Percentiles rank a stretch among this genome's conserved stretches.
These are phyloP conservation scores for Draba incana DNA, from an alignment of 345 rosid species.

Conservation along the genomic window DNA sequence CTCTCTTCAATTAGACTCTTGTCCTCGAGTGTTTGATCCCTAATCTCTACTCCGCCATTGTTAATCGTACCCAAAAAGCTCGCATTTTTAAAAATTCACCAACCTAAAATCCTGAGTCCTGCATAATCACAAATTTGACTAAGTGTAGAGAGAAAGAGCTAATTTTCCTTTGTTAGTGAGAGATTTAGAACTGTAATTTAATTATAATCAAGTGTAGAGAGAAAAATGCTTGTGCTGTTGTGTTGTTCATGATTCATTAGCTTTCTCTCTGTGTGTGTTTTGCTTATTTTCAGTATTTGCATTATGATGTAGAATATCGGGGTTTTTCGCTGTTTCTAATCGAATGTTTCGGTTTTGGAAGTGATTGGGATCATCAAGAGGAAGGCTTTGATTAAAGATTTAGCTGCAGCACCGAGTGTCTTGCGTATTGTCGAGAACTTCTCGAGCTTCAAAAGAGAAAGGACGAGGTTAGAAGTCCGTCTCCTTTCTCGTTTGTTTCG, in stretches of 20 bases:
- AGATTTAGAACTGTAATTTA: not conserved
- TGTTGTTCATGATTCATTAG: not conserved
- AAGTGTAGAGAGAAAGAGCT: not conserved
- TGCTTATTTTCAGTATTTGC: not conserved
- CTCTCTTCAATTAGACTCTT: slow-evolving; percentile 3
- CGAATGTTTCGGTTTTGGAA: slow-evolving; percentile 27
- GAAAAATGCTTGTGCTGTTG: too few species aligned
- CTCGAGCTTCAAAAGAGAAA: slow-evolving; percentile 76
- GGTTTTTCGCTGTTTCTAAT: slow-evolving; percentile 25
- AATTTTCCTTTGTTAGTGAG: not conserved
- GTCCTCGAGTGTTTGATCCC: not conserved
- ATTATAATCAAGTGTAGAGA: too few species aligned
- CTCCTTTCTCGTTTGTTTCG: too few species aligned
- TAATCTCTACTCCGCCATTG: slow-evolving; percentile 19
- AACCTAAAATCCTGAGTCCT: not conserved
- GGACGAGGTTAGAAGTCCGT: slow-evolving; percentile 58
- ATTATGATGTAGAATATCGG: not conserved
- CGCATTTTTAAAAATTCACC: too few species aligned
- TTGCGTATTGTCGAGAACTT: slow-evolving; percentile 78
- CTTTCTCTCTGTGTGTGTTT: not conserved
- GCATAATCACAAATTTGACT: not conserved
- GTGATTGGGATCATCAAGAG: slow-evolving; percentile 97
- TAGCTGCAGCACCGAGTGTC: slow-evolving; percentile 86
- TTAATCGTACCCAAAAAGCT: slow-evolving; percentile 18
- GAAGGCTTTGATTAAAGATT: slow-evolving; percentile 86